Conservation (phyloP, 148 eudicot genomes). For the Chenopodium berlandieri region DNA sequence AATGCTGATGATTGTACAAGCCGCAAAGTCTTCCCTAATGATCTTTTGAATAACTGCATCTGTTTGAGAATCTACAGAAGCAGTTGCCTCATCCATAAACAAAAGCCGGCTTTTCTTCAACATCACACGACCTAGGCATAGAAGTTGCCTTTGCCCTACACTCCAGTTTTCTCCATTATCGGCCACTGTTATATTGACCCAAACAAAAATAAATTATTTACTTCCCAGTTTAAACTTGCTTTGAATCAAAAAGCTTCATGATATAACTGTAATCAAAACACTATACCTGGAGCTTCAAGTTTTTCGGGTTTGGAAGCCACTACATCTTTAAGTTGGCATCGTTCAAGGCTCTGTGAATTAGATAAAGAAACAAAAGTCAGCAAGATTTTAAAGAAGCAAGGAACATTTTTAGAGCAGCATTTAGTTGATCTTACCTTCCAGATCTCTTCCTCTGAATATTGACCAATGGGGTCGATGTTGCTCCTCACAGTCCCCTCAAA, state of each 20-base stretch:
- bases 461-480: conserved; percentile 87
- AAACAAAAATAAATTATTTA: background rate
- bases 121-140: conserved; percentile 87
- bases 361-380: background rate
- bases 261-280: background rate
- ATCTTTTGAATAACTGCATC: conserved; percentile 86
- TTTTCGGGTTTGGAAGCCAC: conserved; percentile 84
- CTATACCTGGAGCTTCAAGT: conserved; percentile 74
- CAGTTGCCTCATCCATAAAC: conserved; percentile 98
- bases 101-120: conserved; percentile 73
- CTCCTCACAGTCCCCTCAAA: conserved; percentile 95
- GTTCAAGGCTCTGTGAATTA: conserved; percentile 66
- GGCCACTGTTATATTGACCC: conserved; percentile 40
- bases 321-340: conserved; percentile 94
- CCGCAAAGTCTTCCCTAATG: conserved; percentile 78
- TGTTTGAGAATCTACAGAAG: conserved; percentile 89
- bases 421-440: conserved; percentile 66
- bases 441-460: conserved; percentile 83
- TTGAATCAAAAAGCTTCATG: background rate
- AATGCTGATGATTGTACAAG: conserved; percentile 84
- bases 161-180: conserved; percentile 94
- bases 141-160: conserved; percentile 89
- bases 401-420: background rate
- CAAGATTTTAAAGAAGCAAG: background rate
- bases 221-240: background rate